phyloP scores from a whole-genome alignment of 768 basidiomycete species.

The Mycena belliarum region DNA sequence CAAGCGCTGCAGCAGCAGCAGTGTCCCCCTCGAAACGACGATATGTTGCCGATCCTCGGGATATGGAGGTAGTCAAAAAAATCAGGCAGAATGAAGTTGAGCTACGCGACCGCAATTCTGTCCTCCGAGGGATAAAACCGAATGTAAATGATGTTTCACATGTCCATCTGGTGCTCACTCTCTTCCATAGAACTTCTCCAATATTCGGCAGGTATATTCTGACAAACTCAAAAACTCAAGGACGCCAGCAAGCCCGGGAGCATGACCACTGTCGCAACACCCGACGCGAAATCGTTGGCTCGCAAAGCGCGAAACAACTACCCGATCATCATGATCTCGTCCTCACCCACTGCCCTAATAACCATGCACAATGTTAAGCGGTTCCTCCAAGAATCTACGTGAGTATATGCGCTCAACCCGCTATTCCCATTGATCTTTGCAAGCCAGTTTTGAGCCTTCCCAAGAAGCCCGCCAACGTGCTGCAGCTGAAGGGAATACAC shows the following conservation, averaged over 20 bases:
- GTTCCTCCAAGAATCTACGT: slow-evolving; percentile 90
- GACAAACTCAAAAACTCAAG: slow-evolving; percentile 81
- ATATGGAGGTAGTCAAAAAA: slow-evolving; percentile 85
- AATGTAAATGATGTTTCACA: slow-evolving; percentile 50
- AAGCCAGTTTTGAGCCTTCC: slow-evolving; percentile 67
- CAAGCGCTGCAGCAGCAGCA: slow-evolving; percentile 31
- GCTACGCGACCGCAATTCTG: slow-evolving; percentile 78
- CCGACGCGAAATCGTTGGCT: slow-evolving; percentile 62
- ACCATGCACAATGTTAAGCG: slow-evolving; percentile 97
- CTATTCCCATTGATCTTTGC: neutral
- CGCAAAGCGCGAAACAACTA: slow-evolving; percentile 80
- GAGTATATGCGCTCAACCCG: slow-evolving; percentile 27
- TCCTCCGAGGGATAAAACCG: slow-evolving; percentile 79
- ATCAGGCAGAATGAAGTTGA: slow-evolving; percentile 79
- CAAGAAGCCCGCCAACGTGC: slow-evolving; percentile 72
- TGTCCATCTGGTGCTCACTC: neutral
- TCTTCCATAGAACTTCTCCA: slow-evolving; percentile 75
- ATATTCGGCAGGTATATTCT: slow-evolving; percentile 60
- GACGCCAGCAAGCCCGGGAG: slow-evolving; percentile 60
- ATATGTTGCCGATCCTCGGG: slow-evolving; percentile 76
- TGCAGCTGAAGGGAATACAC: slow-evolving; percentile 67
- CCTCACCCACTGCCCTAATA: slow-evolving; percentile 90
- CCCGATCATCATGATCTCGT: slow-evolving; percentile 97
- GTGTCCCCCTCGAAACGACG: slow-evolving; percentile 66
- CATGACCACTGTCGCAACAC: slow-evolving; percentile 35